Conservation (phyloP, 2,329 filamentous ascomycete genomes). For the Chrysoporthe deuterocubensis region DNA sequence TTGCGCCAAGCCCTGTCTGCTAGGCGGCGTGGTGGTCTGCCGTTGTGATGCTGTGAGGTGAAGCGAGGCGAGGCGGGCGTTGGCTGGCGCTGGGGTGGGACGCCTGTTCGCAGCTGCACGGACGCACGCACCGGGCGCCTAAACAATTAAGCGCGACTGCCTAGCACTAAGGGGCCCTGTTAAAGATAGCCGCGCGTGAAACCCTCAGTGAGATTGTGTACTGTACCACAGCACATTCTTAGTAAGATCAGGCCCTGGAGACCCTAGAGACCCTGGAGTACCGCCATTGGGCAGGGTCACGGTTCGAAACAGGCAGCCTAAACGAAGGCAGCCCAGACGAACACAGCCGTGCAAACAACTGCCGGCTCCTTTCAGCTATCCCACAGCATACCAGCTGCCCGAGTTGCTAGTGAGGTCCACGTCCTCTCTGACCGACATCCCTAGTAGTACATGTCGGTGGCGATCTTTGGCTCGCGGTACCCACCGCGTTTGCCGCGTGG, state of each 20-base stretch:
- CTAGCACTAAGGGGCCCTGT: too few species aligned
- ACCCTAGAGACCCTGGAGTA: too few species aligned
- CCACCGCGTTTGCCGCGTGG: conserved; percentile 1
- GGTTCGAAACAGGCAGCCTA: not conserved
- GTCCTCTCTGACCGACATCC: too few species aligned
- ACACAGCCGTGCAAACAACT: not conserved
- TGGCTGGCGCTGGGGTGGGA: too few species aligned
- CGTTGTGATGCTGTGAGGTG: too few species aligned
- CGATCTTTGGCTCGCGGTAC: too few species aligned
- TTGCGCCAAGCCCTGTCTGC: not conserved
- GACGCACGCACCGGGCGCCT: too few species aligned
- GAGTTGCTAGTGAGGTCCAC: too few species aligned
- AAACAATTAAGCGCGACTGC: too few species aligned
- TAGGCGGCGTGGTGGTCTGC: not conserved
- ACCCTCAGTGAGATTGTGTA: not conserved
- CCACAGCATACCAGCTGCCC: too few species aligned
- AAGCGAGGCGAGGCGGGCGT: not conserved
- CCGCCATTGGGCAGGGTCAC: too few species aligned
- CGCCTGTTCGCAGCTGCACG: not conserved
- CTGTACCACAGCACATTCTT: not conserved
- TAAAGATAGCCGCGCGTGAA: conserved; percentile 1
- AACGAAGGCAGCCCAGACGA: not conserved
- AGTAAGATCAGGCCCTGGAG: not conserved
- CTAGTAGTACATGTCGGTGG: too few species aligned
- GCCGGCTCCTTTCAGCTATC: not conserved